phyloP scores from a whole-genome alignment of 768 basidiomycete genomes.

The Myochromella boudieri region DNA sequence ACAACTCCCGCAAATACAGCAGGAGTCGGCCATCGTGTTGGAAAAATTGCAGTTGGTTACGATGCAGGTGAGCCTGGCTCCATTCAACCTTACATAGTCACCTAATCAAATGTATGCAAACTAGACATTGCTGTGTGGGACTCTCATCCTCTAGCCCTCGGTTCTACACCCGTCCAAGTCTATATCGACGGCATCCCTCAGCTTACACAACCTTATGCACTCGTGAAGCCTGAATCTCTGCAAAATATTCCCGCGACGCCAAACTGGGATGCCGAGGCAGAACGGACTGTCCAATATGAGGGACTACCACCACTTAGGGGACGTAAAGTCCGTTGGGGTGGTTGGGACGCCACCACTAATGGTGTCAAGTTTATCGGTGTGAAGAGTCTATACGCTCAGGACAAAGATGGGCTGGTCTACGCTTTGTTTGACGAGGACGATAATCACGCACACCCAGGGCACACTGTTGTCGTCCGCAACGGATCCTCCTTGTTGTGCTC shows the following conservation, averaged over 20 bases:
- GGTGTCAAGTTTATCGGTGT: slow-evolving; percentile 59
- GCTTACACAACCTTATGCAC: slow-evolving; percentile 30
- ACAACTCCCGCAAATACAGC: slow-evolving; percentile 61
- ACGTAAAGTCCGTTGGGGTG: slow-evolving; percentile 19
- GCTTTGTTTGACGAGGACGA: slow-evolving; percentile 20
- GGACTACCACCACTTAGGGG: slow-evolving; percentile 69
- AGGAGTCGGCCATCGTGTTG: slow-evolving; percentile 70
- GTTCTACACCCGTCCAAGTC: slow-evolving; percentile 79
- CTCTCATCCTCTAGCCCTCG: slow-evolving; percentile 73
- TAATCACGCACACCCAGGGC: slow-evolving; percentile 15
- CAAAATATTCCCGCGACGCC: slow-evolving; percentile 57
- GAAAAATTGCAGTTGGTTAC: slow-evolving; percentile 53
- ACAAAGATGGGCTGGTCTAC: slow-evolving; percentile 18
- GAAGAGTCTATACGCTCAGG: slow-evolving; percentile 32
- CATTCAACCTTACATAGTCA: not conserved
- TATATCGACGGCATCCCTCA: slow-evolving; percentile 85
- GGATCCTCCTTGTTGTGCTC: slow-evolving; percentile 53
- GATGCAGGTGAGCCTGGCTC: slow-evolving; percentile 15
- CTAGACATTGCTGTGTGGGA: slow-evolving; percentile 66
- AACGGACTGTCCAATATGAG: slow-evolving; percentile 54
- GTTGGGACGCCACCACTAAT: not conserved
- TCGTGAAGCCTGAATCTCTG: slow-evolving; percentile 44
- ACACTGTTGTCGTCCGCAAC: slow-evolving; percentile 45
- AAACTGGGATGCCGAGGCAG: slow-evolving; percentile 60
- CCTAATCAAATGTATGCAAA: not conserved